Evolutionary conservation across 2,329 filamentous ascomycete genomes (phyloP).

Genomic region (Aureobasidium uvarum): DNA sequence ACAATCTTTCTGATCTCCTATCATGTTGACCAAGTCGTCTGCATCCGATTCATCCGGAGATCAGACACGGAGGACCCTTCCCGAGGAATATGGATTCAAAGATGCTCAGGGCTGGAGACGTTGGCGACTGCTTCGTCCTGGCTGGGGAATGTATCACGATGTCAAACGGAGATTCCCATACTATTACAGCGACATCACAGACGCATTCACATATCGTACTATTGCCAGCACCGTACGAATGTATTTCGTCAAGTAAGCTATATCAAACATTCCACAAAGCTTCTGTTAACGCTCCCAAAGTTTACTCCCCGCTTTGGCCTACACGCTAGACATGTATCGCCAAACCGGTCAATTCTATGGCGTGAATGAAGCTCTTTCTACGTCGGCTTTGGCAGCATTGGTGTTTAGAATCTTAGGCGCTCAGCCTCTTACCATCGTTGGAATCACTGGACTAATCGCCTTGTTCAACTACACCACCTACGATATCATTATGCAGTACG

Average conservation of each 20-base stretch:
- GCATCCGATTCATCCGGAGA: background rate
- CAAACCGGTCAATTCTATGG: slow-evolving; percentile 57
- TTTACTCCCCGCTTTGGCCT: slow-evolving; percentile 50
- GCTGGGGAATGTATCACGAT: slow-evolving; percentile 56
- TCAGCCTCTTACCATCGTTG: slow-evolving; percentile 58
- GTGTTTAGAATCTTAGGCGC: slow-evolving; percentile 49
- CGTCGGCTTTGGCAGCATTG: slow-evolving; percentile 46
- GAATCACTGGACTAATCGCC: slow-evolving; percentile 56
- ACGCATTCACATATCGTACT: slow-evolving; percentile 56
- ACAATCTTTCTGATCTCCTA: too few relatives aligned
- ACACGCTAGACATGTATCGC: slow-evolving; percentile 59
- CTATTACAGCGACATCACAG: slow-evolving; percentile 56
- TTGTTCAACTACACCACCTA: slow-evolving; percentile 61
- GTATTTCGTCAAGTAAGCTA: background rate
- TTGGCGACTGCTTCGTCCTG: slow-evolving; percentile 44
- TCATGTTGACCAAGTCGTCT: background rate
- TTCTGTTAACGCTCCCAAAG: too few relatives aligned
- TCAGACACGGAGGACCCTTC: background rate
- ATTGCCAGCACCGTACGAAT: slow-evolving; percentile 51
- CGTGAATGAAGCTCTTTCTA: slow-evolving; percentile 56
- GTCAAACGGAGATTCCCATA: slow-evolving; percentile 52
- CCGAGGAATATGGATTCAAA: slow-evolving; percentile 32
- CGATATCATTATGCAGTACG: slow-evolving; percentile 53
- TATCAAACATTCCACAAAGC: too few relatives aligned
- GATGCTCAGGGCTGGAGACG: slow-evolving; percentile 38